Conservation (phyloP, 1,139 yeast species). For the Entelexis sorbosivorans region DNA sequence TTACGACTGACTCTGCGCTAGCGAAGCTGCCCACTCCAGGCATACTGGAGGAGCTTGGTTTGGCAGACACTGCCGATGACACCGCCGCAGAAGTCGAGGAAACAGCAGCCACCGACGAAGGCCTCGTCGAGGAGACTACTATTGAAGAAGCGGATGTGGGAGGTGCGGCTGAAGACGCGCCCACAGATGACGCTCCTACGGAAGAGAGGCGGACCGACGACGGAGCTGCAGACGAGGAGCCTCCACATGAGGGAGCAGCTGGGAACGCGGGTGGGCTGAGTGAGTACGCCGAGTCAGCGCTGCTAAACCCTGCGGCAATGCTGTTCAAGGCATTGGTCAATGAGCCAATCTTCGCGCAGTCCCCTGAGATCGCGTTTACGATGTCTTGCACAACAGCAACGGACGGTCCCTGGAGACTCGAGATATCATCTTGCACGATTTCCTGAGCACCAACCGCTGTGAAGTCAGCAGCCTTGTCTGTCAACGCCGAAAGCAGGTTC, state of each 20-base stretch:
- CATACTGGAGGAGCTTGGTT: no score
- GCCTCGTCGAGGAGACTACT: no score
- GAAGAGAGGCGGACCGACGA: no score
- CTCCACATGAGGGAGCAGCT: not conserved
- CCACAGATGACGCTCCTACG: no score
- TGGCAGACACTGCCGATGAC: no score
- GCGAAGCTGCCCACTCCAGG: no score
- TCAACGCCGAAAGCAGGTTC: not conserved
- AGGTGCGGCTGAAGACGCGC: no score
- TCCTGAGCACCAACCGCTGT: not conserved
- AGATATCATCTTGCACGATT: not conserved
- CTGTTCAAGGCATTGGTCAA: not conserved
- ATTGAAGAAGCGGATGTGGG: no score
- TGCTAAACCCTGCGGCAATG: not conserved
- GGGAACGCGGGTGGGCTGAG: not conserved
- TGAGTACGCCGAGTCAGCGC: not conserved
- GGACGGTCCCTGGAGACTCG: not conserved
- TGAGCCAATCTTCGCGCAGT: not conserved
- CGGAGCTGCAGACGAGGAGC: not conserved
- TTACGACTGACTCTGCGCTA: no score
- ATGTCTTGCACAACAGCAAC: not conserved
- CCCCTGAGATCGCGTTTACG: not conserved
- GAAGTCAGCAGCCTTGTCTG: not conserved
- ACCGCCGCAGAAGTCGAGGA: no score
- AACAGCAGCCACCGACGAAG: no score